Base-by-base conservation (phyloP, 1,139 yeast genomes). In the Blastobotrys raffinosifermentans region DNA sequence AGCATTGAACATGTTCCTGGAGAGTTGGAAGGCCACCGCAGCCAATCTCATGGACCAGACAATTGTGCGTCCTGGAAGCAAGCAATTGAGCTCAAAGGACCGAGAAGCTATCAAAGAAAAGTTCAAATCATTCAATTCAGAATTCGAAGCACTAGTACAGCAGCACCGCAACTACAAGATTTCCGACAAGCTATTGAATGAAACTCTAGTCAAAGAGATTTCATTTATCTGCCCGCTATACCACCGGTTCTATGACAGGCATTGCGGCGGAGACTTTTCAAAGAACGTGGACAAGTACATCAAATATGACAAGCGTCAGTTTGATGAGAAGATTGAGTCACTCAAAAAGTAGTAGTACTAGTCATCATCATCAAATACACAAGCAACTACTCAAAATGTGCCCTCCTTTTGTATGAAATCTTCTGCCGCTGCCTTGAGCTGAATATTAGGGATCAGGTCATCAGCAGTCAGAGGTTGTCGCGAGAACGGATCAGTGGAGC, bases 21-120 rank as follows among this genome's bases (percentile, higher is more conserved):
- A 80, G 16, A 91, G 81, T 21, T 89, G 96, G 96, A 81, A 83
- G 49, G 72, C 71, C 45, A 78, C 86, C 17, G 87, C 95, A 4
- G 71, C 81, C 19, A 72, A 75, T 38, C 70, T 89, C 38, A 79
- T 89, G 67, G 70, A 69, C 67, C 40, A 51, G 8, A 60, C 63
- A 0, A 48, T 54, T 4, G 51, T 54, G 7, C 43, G 48, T 17
- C 53, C 51, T n/a, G 51, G 43, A 15, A 44, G 35, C 22, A 50
- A 51, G 34, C 51, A 35, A 38, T 57, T 42, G 34, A 53, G 40
- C 43, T 57, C 47, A 61, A 89, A 87, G 54, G 94, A 89, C 48
- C 77, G 78, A 45, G 96, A 87, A 37, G 76, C 73, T 40, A 77
- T 89, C 41, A 93, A 91, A 55, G 96, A 91, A 44, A 78, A 85